Evolutionary conservation across 805 yeast species (phyloP).

Genomic region (Blastobotrys muscicola): DNA sequence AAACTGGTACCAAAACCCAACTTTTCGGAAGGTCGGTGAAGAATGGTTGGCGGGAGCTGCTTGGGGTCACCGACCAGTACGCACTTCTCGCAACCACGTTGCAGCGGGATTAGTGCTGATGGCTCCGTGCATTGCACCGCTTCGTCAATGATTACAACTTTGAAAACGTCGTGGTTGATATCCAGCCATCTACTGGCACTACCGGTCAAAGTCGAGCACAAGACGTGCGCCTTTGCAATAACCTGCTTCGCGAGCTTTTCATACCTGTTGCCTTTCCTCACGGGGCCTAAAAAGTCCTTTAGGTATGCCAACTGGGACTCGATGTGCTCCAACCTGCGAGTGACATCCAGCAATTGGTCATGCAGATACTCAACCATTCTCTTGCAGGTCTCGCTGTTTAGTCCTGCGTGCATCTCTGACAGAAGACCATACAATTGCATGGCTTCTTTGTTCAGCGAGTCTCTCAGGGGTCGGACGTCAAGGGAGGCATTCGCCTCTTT

Average conservation of each 20-base stretch:
- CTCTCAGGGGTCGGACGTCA: conserved; percentile 33
- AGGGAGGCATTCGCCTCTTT: too few species aligned
- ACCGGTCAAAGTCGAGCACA: conserved; percentile 91
- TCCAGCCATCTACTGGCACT: conserved; percentile 85
- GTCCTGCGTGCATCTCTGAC: conserved; percentile 21
- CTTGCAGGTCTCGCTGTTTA: conserved; percentile 41
- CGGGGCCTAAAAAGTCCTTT: too few species aligned
- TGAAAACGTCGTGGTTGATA: conserved; percentile 19
- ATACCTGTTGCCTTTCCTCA: too few species aligned
- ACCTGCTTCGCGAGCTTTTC: too few species aligned
- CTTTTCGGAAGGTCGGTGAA: conserved; percentile 80
- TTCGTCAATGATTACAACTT: conserved; percentile 59
- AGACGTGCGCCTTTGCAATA: conserved; percentile 66
- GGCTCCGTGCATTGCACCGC: conserved; percentile 96
- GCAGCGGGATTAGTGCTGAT: conserved; percentile 80
- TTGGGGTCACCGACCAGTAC: conserved; percentile 98
- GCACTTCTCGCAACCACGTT: conserved; percentile 84
- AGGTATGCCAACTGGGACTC: too few species aligned
- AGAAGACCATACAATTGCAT: conserved; percentile 10
- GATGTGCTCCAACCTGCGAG: conserved; percentile 31
- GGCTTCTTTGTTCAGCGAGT: conserved; percentile 23
- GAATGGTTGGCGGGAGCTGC: conserved; percentile 93
- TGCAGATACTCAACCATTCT: conserved; percentile 60
- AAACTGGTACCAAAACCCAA: conserved; percentile 80
- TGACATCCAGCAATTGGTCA: conserved; percentile 50